These are phyloP conservation scores for Neofusicoccum parvum DNA, from an alignment of 2,329 filamentous ascomycete species.

Conservation along the genomic window DNA sequence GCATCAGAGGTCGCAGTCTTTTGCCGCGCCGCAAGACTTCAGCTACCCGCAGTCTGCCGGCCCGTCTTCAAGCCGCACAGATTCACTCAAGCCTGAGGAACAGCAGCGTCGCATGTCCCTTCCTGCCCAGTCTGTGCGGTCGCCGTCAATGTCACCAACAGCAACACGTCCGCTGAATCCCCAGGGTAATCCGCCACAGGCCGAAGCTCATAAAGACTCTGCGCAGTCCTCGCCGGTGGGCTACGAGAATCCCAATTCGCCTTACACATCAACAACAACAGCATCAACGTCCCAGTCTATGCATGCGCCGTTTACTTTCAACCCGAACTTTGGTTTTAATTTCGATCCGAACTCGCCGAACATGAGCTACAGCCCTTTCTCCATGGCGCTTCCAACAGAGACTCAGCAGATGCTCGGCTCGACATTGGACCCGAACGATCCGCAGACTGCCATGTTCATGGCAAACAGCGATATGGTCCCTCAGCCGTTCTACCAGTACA, in stretches of 20 bases:
- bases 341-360: slow-evolving; percentile 32
- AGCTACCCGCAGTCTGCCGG: slow-evolving; percentile 32
- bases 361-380: slow-evolving; percentile 48
- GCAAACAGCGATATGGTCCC: slow-evolving; percentile 44
- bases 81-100: slow-evolving; percentile 29
- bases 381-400: slow-evolving; percentile 54
- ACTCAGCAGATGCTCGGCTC: slow-evolving; percentile 56
- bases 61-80: slow-evolving; percentile 25
- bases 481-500: slow-evolving; percentile 50
- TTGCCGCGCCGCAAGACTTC: slow-evolving; percentile 44
- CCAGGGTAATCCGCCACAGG: slow-evolving; percentile 23
- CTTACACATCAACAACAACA: background rate
- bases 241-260: background rate
- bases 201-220: background rate
- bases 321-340: slow-evolving; percentile 27
- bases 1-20: slow-evolving; percentile 49
- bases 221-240: background rate
- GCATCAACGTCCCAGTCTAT: slow-evolving; percentile 18
- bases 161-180: slow-evolving; percentile 14
- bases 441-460: slow-evolving; percentile 50
- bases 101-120: slow-evolving; percentile 47
- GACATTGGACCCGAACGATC: slow-evolving; percentile 48
- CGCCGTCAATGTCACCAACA: slow-evolving; percentile 24
- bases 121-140: slow-evolving; percentile 37
- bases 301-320: slow-evolving; percentile 25